phyloP scores from a whole-genome alignment of 805 yeast species.

The Blastobotrys peoriensis region DNA sequence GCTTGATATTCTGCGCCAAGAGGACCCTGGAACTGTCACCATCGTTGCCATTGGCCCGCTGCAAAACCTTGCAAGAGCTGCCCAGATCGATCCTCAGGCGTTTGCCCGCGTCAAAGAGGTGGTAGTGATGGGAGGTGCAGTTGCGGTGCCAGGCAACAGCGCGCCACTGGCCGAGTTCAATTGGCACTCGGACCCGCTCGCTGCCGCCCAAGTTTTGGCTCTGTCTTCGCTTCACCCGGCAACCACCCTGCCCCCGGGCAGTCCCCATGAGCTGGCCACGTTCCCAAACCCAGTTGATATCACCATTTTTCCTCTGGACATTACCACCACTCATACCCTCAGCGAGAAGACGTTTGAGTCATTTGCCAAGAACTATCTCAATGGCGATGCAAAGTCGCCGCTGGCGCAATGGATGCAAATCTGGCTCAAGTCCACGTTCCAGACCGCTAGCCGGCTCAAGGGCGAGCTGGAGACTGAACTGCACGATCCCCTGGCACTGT shows the following conservation, averaged over 20 bases:
- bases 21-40: conserved; percentile 33
- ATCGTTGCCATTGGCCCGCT: conserved; percentile 37
- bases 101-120: conserved; percentile 32
- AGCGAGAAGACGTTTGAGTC: conserved; percentile 14
- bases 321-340: conserved; percentile 30
- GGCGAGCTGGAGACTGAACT: conserved; percentile 19
- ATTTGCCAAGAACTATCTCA: not conserved
- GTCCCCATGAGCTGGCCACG: conserved; percentile 13
- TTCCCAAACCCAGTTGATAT: conserved; percentile 25
- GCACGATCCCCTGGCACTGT: conserved; percentile 38
- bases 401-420: conserved; percentile 31
- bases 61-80: conserved; percentile 37
- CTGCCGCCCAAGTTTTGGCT: conserved; percentile 35
- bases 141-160: conserved; percentile 34
- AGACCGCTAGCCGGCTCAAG: conserved; percentile 18
- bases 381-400: conserved; percentile 24
- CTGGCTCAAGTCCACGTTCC: conserved; percentile 30
- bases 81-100: conserved; percentile 32
- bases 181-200: conserved; percentile 36
- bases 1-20: conserved; percentile 29
- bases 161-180: conserved; percentile 39
- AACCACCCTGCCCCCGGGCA: conserved; percentile 26
- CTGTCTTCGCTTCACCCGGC: conserved; percentile 28
- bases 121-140: conserved; percentile 37
- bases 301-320: conserved; percentile 34